Base-by-base conservation (phyloP, 2,329 filamentous ascomycete genomes). In the Camillea tinctor region DNA sequence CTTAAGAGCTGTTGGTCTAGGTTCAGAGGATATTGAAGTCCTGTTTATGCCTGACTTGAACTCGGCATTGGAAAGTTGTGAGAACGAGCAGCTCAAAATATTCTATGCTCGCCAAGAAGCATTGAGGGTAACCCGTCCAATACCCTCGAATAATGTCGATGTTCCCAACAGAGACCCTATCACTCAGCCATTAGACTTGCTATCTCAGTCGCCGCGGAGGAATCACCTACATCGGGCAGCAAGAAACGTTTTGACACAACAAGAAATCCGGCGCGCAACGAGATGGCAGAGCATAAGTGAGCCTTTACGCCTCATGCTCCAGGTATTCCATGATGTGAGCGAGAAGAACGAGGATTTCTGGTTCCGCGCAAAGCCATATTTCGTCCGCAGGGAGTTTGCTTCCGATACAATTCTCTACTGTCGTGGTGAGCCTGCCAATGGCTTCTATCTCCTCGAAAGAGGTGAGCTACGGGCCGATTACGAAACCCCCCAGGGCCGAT, bases 331-430 rank as follows among this genome's bases (percentile, higher is more conserved):
- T 71, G 91, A 92, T 51, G 80, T 97, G 13, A 96, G 91, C 55
- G 81, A 87, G 56, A 88, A 91, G 74, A 95, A 94, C 71, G 93
- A 97, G 74, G 93, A 97, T 74, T 98, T 98, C 73, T 99, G 95
- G 95, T 94, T 93, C 75, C 86, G 86, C 1, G 88, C 88, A 0
- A 86, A 86, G 4, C 80, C 84, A 0, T 98, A 90, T 77, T 97
- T 99, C 71, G 77, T 80, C 48, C 85, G 86, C 51, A 85, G 85
- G 63, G 85, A 89, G 61, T 91, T 89, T 64, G 67, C 81, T 0
- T 83, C 87, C 0, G 92, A 91, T 3, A 88, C 88, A 0, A 80
- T 92, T 2, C 79, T 99, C 1, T 99, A 94, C 76, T 82, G 84
- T 3, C 86, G 90, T 44, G 93, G 92, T 60, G 89, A 97, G 67